Conservation (phyloP, 108 stramenopile species). For the Nannochloropsis gaditana region DNA sequence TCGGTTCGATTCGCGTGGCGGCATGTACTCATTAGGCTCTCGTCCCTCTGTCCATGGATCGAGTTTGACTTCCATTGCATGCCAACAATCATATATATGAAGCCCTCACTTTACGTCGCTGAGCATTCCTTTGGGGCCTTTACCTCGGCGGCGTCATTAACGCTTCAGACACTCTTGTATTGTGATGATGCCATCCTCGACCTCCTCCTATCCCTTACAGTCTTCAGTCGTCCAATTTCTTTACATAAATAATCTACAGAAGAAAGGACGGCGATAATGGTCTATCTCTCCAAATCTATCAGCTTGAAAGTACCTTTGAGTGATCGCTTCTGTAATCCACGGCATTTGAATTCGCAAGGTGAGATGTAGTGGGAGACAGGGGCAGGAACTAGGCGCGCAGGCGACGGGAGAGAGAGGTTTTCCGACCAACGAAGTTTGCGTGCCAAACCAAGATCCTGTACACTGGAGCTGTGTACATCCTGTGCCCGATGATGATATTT, state of each 20-base stretch:
- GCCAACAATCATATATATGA: neutral
- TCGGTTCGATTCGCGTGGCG: neutral
- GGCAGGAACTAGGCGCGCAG: too few species aligned
- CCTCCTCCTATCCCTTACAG: neutral
- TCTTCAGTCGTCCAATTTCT: neutral
- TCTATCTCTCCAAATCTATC: too few species aligned
- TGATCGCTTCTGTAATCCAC: too few species aligned
- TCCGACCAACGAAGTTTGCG: too few species aligned
- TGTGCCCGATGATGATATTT: slow-evolving; percentile 1
- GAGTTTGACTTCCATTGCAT: slow-evolving; percentile 18
- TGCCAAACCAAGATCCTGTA: too few species aligned
- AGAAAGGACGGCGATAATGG: too few species aligned
- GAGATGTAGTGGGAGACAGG: too few species aligned
- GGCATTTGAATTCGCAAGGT: too few species aligned
- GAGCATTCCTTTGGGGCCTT: neutral
- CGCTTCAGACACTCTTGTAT: neutral
- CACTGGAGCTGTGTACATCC: too few species aligned
- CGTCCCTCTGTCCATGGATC: neutral
- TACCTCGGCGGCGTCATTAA: slow-evolving; percentile 19
- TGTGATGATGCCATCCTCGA: neutral
- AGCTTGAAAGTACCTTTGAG: too few species aligned
- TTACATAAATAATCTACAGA: too few species aligned
- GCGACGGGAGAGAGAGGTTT: too few species aligned
- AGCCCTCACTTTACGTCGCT: slow-evolving; percentile 1
- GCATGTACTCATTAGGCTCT: slow-evolving; percentile 5